A percentile compares a stretch with the other conserved stretches of the same genome.
Evolutionary conservation across 441 rosid species (phyloP).

Genomic region (Mallotus japonicus): DNA sequence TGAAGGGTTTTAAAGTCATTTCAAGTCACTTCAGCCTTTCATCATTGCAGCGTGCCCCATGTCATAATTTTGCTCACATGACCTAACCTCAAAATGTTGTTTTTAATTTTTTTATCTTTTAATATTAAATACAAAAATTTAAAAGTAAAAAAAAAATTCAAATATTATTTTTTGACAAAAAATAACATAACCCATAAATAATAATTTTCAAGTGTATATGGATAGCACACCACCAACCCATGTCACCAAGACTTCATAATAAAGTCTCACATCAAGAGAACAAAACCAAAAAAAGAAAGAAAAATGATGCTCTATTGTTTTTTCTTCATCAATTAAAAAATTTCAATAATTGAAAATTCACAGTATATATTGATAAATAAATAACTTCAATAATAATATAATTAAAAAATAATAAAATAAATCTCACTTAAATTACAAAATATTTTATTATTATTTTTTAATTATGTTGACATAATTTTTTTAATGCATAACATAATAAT

Average conservation of each 20-base stretch:
- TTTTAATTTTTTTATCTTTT: background rate
- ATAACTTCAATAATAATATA: no score
- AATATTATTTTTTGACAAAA: background rate
- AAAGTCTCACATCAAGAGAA: no score
- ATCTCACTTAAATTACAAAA: no score
- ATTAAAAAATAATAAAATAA: no score
- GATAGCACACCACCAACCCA: background rate
- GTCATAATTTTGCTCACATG: conserved; percentile 35
- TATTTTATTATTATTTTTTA: no score
- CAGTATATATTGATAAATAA: no score
- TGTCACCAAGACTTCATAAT: background rate
- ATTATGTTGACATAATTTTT: no score
- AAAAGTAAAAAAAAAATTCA: background rate
- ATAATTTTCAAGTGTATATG: background rate
- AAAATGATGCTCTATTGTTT: no score
- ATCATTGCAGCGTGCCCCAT: conserved; percentile 39
- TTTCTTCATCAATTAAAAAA: no score
- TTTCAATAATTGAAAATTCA: no score
- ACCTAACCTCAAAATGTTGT: background rate
- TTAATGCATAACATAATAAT: no score
- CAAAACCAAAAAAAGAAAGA: no score
- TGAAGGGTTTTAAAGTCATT: conserved; percentile 6
- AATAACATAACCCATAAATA: background rate
- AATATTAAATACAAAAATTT: background rate
- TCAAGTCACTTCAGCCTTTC: background rate